Base-by-base conservation (phyloP, 768 basidiomycete genomes). In the Mycena galericulata region DNA sequence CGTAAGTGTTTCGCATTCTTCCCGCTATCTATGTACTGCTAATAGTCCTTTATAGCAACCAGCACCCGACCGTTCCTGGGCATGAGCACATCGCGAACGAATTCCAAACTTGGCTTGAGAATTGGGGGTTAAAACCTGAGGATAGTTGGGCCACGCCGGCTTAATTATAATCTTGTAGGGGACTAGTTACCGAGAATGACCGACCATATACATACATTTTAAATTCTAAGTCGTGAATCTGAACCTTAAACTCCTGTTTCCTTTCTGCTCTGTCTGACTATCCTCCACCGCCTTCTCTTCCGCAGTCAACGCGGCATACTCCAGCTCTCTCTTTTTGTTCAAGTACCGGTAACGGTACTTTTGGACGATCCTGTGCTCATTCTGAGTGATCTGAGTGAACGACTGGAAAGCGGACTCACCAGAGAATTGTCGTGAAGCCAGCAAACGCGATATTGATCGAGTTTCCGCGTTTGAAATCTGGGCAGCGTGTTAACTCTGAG, bases 11-110 rank as follows among this genome's bases (percentile, higher is more conserved):
- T 46, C 34, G 14, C 14, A 36, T 46, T 24, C n/a, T 26, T 38
- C 10, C 6, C 43, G 24, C 10, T 30, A 3, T 8, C 53, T 36
- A 24, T 10, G 29, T 27, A 34, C 7, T 56, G 20, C 55, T n/a
- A 27, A 22, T 6, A 10, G 14, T 51, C 17, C 49, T 27, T 30
- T 36, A n/a, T 51, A 85, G 84, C 64, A 89, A 89, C 62, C 71
- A 74, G 20, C 87, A 88, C 69, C 88, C 87, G 0, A 85, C 78
- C 60, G 79, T 84, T 14, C 70, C 75, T 0, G 87, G 88, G 1
- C 87, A 87, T 54, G 65, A 67, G 41, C 85, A 84, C 64, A 85
- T 88, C 64, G 85, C 87, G 0, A 75, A 77, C 3, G 71, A 83
- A 54, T 87, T 89, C 68, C 77, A 79, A 56, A 67, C 72, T 2